Percentiles rank a stretch among this genome's conserved stretches.
phyloP scores from a whole-genome alignment of 139 green algal genomes.

The Auxenochlorella protothecoides region DNA sequence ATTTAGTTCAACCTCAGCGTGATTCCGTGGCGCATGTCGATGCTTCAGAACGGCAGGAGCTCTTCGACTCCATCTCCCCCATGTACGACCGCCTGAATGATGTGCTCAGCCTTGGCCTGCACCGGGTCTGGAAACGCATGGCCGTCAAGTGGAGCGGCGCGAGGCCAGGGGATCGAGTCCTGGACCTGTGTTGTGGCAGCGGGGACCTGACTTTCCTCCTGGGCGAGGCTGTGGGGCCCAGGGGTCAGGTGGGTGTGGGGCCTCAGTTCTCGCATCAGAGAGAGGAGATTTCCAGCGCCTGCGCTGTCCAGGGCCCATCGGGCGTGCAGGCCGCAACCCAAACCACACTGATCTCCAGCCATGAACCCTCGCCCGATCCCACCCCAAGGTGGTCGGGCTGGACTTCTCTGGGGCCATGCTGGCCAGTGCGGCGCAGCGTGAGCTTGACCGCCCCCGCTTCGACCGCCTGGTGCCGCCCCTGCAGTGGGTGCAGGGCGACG shows the following conservation, averaged over 20 bases:
- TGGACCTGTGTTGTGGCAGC: constrained; percentile 93
- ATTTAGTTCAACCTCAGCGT: no score
- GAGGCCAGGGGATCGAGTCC: constrained; percentile 29
- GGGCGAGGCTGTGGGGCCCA: constrained; percentile 58
- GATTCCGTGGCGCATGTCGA: no score
- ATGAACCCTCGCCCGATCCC: constrained; percentile 5
- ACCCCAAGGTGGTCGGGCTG: constrained; percentile 65
- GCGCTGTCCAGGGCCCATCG: no score
- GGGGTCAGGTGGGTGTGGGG: constrained; percentile 41
- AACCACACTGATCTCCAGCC: no score
- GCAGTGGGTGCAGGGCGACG: constrained; percentile 88
- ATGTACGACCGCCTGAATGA: constrained; percentile 92
- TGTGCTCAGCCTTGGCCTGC: constrained; percentile 78
- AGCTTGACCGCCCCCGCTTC: constrained; percentile 5
- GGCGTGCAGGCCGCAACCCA: no score
- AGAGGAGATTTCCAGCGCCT: no score
- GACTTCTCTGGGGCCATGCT: constrained; percentile 91
- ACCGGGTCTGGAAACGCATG: constrained; percentile 92
- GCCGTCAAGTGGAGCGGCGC: constrained; percentile 78
- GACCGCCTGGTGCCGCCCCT: constrained; percentile 5
- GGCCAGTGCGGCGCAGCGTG: constrained; percentile 35
- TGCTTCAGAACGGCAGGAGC: constrained; percentile 30
- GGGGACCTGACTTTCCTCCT: constrained; percentile 84
- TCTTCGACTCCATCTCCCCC: constrained; percentile 83
- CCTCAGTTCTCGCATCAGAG: no score